Conservation (phyloP, 306 rosid species). For the Medicago arabica region DNA sequence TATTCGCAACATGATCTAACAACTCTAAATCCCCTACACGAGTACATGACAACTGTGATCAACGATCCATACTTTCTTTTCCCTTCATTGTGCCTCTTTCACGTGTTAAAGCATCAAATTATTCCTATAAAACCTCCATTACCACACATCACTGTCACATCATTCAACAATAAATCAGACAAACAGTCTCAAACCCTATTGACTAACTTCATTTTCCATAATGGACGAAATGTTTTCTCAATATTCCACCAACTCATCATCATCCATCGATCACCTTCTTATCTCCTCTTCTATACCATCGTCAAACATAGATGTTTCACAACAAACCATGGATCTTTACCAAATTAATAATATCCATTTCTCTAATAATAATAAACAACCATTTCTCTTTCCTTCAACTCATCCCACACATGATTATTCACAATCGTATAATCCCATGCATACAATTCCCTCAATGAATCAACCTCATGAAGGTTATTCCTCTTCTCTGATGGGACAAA, state of each 20-base stretch:
- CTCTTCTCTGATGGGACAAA: not conserved
- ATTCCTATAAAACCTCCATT: slow-evolving; percentile 1
- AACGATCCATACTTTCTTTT: slow-evolving; percentile 9
- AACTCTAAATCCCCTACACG: not conserved
- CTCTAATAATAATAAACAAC: not conserved
- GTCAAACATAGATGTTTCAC: not conserved
- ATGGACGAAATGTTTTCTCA: slow-evolving; percentile 41
- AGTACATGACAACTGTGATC: not conserved
- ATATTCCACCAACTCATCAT: not conserved
- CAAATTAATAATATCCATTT: not conserved
- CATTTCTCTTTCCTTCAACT: not conserved
- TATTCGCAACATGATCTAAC: not conserved
- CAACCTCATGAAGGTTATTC: not conserved
- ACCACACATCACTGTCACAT: not conserved
- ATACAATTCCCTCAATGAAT: not conserved
- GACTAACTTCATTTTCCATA: not conserved
- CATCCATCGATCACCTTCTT: not conserved
- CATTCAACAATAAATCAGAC: not conserved
- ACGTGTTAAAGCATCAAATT: slow-evolving; percentile 3
- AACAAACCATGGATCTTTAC: not conserved
- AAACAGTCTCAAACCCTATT: not conserved
- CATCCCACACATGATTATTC: no score
- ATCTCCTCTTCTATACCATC: not conserved
- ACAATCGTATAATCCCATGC: not conserved
- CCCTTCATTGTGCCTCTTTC: slow-evolving; percentile 42